These are phyloP conservation scores for Phaffomyces opuntiae DNA, from an alignment of 805 yeast species.

Conservation along the genomic window DNA sequence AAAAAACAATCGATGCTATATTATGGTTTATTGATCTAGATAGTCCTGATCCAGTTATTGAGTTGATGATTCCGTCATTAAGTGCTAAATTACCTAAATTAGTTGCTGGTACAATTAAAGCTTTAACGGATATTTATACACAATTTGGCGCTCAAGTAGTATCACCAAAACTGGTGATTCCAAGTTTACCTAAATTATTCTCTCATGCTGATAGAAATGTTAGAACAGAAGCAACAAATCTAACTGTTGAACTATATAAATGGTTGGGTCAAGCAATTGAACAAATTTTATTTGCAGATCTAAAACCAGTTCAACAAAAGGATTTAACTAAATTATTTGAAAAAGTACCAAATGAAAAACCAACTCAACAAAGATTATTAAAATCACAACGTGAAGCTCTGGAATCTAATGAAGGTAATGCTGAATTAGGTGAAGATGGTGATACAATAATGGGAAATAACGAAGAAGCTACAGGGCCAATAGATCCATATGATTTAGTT, in stretches of 20 bases:
- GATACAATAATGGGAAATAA: conserved; percentile 23
- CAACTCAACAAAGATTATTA: conserved; percentile 50
- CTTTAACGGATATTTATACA: conserved; percentile 42
- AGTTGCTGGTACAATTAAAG: conserved; percentile 58
- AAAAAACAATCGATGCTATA: conserved; percentile 55
- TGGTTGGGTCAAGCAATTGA: conserved; percentile 64
- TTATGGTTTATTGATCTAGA: conserved; percentile 59
- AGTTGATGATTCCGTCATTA: conserved; percentile 55
- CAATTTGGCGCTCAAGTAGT: conserved; percentile 59
- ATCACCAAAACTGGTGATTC: conserved; percentile 50
- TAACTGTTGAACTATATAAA: conserved; percentile 62
- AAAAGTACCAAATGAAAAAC: conserved; percentile 34
- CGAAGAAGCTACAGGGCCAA: conserved; percentile 17
- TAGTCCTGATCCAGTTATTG: conserved; percentile 58
- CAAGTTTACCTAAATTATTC: conserved; percentile 58
- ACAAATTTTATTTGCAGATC: conserved; percentile 51
- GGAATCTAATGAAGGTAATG: conserved; percentile 15
- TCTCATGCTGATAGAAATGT: conserved; percentile 84
- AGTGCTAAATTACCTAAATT: conserved; percentile 68
- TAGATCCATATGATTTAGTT: conserved; percentile 66
- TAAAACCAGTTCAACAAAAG: conserved; percentile 89
- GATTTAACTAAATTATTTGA: conserved; percentile 70
- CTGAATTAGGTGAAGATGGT: conserved; percentile 10
- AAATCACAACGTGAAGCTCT: conserved; percentile 43
- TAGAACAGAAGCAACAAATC: conserved; percentile 64